Percentiles rank a stretch among this genome's conserved stretches.
Conservation (phyloP, 306 rosid genomes). For the Prunus padus region DNA sequence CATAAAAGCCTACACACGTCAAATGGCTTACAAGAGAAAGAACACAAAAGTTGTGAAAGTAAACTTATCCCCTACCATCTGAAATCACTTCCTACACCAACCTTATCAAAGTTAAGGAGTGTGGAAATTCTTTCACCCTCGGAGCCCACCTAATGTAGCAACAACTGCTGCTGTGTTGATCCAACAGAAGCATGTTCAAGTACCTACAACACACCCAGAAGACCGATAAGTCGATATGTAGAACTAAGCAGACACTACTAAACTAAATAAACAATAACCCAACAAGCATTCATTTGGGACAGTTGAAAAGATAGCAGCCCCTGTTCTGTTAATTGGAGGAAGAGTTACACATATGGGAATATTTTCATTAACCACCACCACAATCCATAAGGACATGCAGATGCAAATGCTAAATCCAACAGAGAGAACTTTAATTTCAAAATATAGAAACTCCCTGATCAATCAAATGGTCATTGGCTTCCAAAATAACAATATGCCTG, state of each 20-base stretch:
- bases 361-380: background rate
- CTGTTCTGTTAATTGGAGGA: background rate
- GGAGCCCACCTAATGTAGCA: slow-evolving; percentile 10
- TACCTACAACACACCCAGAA: slow-evolving; percentile 20
- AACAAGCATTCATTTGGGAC: background rate
- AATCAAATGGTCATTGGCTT: background rate
- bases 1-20: background rate
- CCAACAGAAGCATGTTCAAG: slow-evolving; percentile 17
- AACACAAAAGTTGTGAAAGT: background rate
- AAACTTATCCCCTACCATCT: slow-evolving; percentile 2
- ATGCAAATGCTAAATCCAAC: background rate
- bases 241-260: background rate
- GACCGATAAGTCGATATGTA: background rate
- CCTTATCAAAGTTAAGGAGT: slow-evolving; percentile 14
- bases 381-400: background rate
- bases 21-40: background rate
- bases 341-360: background rate
- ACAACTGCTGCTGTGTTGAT: slow-evolving; percentile 12
- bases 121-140: slow-evolving; percentile 3
- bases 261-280: background rate
- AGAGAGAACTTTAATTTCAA: background rate
- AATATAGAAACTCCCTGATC: background rate
- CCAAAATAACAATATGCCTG: background rate
- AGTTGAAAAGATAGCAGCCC: background rate
- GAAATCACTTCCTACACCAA: slow-evolving; percentile 10